phyloP scores from a whole-genome alignment of 345 rosid species.

The Xanthoceras sorbifolium region DNA sequence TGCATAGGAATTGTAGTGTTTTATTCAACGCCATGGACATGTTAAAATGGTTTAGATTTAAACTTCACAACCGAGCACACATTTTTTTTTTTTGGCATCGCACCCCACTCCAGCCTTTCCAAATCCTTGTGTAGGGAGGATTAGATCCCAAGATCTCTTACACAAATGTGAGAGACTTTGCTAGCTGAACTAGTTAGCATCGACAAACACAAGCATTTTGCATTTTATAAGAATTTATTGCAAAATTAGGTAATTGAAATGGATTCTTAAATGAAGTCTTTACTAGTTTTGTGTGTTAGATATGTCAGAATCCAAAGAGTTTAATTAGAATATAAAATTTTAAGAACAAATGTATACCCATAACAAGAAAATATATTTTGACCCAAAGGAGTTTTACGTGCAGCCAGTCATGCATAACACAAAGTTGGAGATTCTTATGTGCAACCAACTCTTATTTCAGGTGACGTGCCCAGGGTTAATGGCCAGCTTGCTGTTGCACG shows the following conservation, averaged over 20 bases:
- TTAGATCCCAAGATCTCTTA: neutral
- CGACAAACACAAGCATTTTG: neutral
- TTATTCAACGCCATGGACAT: neutral
- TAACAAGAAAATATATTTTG: neutral
- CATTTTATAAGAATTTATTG: neutral
- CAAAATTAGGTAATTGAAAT: neutral
- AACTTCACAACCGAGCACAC: neutral
- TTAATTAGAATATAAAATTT: neutral
- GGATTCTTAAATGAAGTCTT: neutral
- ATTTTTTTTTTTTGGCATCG: neutral
- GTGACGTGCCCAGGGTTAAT: constrained; percentile 65
- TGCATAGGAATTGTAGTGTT: neutral
- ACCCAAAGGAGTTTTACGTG: neutral
- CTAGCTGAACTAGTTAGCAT: neutral
- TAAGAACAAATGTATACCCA: neutral
- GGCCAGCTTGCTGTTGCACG: constrained; percentile 66
- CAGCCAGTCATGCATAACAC: neutral
- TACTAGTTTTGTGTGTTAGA: neutral
- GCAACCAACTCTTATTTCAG: constrained; percentile 34
- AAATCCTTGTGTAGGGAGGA: neutral
- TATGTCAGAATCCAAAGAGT: neutral
- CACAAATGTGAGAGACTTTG: neutral
- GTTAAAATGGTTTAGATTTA: neutral
- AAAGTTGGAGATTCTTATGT: constrained; percentile 1
- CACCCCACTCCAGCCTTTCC: neutral